These are phyloP conservation scores for Solanum stenotomum DNA, from an alignment of 257 asterid genomes.

Conservation along the genomic window DNA sequence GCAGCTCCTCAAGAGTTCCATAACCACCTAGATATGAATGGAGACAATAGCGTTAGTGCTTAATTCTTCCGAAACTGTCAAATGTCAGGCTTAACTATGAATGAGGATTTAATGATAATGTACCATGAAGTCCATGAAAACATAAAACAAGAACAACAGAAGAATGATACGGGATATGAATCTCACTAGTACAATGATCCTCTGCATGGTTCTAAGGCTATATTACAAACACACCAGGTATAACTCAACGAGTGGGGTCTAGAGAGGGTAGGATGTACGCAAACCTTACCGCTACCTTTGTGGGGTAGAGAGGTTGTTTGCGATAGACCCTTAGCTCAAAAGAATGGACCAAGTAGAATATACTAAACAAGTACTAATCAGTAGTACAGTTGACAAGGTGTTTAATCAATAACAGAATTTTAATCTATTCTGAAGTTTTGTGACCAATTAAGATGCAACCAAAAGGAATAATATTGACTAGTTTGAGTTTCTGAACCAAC, in stretches of 20 bases:
- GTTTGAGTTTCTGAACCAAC: neutral
- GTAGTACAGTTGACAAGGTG: neutral
- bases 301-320: neutral
- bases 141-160: neutral
- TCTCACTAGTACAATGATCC: neutral
- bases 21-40: constrained; percentile 61
- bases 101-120: neutral
- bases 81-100: neutral
- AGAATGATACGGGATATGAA: neutral
- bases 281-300: neutral
- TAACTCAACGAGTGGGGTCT: too few relatives aligned
- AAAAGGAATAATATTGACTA: neutral
- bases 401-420: neutral
- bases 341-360: neutral
- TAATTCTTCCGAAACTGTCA: neutral
- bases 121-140: neutral
- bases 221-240: neutral
- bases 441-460: neutral
- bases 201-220: neutral
- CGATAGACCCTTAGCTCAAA: neutral
- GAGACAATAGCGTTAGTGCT: neutral
- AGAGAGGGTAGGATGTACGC: neutral
- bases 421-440: neutral
- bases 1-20: constrained; percentile 95
- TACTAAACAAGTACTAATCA: neutral